These are phyloP conservation scores for Monilinia aucupariae DNA, from an alignment of 2,329 filamentous ascomycete genomes.

Conservation along the genomic window DNA sequence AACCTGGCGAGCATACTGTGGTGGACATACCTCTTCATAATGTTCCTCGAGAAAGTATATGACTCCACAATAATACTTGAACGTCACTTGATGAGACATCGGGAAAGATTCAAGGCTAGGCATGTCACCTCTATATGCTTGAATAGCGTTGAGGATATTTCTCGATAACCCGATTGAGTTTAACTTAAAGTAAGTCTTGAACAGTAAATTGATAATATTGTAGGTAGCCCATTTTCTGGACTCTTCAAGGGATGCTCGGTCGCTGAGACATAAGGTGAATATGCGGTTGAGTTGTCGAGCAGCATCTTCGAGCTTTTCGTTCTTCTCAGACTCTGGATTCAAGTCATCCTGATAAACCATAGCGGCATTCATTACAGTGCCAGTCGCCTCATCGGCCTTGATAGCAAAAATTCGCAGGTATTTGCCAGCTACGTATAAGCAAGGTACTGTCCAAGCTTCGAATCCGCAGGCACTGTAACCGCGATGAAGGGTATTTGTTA, in stretches of 20 bases:
- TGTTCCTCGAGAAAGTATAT: constrained; percentile 94
- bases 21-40: constrained; percentile 62
- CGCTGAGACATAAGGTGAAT: constrained; percentile 83
- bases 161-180: constrained; percentile 86
- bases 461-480: constrained; percentile 74
- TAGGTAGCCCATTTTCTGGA: constrained; percentile 98
- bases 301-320: constrained; percentile 84
- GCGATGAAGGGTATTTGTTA: constrained; percentile 70
- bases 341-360: constrained; percentile 72
- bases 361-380: constrained; percentile 41
- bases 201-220: constrained; percentile 86
- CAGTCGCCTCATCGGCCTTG: constrained; percentile 70
- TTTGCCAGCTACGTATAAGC: constrained; percentile 80
- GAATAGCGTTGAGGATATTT: constrained; percentile 79
- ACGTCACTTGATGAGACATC: constrained; percentile 86
- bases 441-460: constrained; percentile 87
- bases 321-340: constrained; percentile 67
- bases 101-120: constrained; percentile 75
- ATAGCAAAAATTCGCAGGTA: constrained; percentile 86
- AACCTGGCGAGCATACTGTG: not conserved
- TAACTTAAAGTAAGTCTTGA: constrained; percentile 97
- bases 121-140: constrained; percentile 73
- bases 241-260: constrained; percentile 77
- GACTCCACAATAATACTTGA: constrained; percentile 93
- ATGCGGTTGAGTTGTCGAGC: constrained; percentile 87